Base-by-base conservation (phyloP, 768 basidiomycete genomes). In the Lactarius pseudohatsudake region DNA sequence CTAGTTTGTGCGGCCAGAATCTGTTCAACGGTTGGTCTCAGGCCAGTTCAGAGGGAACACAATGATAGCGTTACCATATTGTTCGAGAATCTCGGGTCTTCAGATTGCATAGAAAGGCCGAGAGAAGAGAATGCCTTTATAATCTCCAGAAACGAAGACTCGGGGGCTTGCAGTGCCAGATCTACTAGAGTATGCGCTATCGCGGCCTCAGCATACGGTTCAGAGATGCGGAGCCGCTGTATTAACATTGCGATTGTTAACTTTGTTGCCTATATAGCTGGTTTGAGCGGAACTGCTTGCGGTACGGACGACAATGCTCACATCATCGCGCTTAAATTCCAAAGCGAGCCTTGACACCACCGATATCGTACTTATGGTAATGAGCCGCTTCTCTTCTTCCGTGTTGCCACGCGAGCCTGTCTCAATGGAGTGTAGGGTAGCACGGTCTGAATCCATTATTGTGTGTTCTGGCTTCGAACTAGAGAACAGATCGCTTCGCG, bases 101-200 rank as follows among this genome's bases (percentile, higher is more conserved):
- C 92, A 13, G 89, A 86, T 75, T 95, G 91, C n/a, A 91, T 86
- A 11, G 89, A 87, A 40, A 91, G 86, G 71, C 91, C 94, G 67
- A 96, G 91, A 26, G 83, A 78, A 7, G 94, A 94, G 74, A 97
- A 94, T 0, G 89, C 86, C 55, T 86, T 82, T 59, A 94, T 87
- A 65, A 96, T 89, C 67, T 98, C 96, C 28, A 84, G 76, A 72
- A 98, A 94, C 3, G 92, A 84, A 62, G 81, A 83, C 67, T 87
- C 84, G 1, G 91, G 88, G 0, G 93, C 91, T 57, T 84, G 82
- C 50, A 96, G 79, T 1, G 94, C 95, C 20, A 98, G 81, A 66
- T 96, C 93, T 8, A 96, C 94, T 15, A 98, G 81, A 73, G 94
- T 96, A 73, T 91, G 90, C 2, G 94, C 90, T 66, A 97, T 96